Evolutionary conservation across 768 basidiomycete species (phyloP).

Genomic region (Russula olivacea): DNA sequence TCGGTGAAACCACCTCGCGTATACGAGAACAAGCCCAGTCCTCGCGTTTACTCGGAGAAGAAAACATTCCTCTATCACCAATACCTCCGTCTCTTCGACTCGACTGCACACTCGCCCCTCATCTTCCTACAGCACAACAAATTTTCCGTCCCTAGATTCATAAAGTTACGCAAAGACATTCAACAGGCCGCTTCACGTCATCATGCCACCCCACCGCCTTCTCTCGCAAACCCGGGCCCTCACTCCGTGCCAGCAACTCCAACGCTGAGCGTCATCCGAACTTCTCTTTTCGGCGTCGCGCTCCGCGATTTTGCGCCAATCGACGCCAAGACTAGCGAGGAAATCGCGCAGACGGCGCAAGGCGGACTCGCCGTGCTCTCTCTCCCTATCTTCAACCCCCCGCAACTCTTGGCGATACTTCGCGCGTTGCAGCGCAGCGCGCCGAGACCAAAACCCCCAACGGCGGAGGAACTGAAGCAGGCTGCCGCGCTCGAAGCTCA

Average conservation of each 20-base stretch:
- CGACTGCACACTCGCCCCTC: constrained; percentile 52
- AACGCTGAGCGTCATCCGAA: constrained; percentile 63
- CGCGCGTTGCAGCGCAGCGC: constrained; percentile 60
- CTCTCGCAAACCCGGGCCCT: constrained; percentile 30
- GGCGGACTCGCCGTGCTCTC: constrained; percentile 62
- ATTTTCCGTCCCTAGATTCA: constrained; percentile 61
- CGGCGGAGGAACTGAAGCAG: constrained; percentile 45
- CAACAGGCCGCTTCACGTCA: constrained; percentile 40
- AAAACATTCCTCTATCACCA: constrained; percentile 78
- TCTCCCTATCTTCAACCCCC: constrained; percentile 63
- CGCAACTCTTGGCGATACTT: constrained; percentile 61
- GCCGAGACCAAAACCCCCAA: constrained; percentile 51
- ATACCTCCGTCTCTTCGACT: constrained; percentile 66
- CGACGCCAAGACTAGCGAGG: constrained; percentile 41
- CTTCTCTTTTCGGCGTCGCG: constrained; percentile 74
- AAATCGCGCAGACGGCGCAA: constrained; percentile 51
- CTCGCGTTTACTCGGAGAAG: constrained; percentile 69
- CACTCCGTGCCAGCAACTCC: constrained; percentile 33
- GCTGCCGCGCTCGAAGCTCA: constrained; percentile 47
- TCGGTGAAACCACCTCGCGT: constrained; percentile 48
- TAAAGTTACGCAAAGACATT: constrained; percentile 65
- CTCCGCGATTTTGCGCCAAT: constrained; percentile 55
- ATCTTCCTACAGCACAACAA: constrained; percentile 76
- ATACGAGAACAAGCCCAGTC: constrained; percentile 47
- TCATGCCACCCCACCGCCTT: constrained; percentile 34